These are phyloP conservation scores for Fusarium tricinctum DNA, from an alignment of 2,329 filamentous ascomycete species.

Conservation along the genomic window DNA sequence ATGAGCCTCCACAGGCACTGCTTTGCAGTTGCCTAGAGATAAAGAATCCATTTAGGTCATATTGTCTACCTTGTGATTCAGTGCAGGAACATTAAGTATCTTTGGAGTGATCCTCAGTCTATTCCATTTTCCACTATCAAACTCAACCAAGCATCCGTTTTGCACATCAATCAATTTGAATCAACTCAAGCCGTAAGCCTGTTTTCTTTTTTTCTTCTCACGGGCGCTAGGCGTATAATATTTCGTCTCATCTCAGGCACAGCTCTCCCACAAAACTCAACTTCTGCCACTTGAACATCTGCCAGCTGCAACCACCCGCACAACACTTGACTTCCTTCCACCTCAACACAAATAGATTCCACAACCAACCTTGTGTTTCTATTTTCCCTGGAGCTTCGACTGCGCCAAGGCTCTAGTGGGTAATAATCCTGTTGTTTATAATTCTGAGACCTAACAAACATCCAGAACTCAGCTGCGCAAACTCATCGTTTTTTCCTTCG, in stretches of 20 bases:
- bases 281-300: not conserved
- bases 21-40: not conserved
- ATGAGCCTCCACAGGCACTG: not conserved
- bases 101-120: not conserved
- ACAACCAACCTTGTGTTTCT: not conserved
- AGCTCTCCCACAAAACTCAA: not conserved
- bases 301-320: not conserved
- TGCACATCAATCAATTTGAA: not conserved
- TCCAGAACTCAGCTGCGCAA: not conserved
- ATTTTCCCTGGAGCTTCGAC: not conserved
- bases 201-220: not conserved
- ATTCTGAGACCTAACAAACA: not conserved
- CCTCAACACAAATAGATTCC: not conserved
- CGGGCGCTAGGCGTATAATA: not conserved
- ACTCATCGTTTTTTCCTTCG: not conserved
- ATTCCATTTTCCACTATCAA: not conserved
- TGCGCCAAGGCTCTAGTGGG: not conserved
- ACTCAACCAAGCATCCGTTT: not conserved
- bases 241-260: not conserved
- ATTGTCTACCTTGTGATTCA: not conserved
- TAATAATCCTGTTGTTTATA: not conserved
- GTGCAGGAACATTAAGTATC: slow-evolving; percentile 3
- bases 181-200: not conserved
- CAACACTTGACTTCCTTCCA: not conserved
- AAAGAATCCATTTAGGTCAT: not conserved